Evolutionary conservation across 768 basidiomycete species (phyloP), one percentile per base, ranked within the genome.

Genomic region (Guyanaporus albipodus): DNA sequence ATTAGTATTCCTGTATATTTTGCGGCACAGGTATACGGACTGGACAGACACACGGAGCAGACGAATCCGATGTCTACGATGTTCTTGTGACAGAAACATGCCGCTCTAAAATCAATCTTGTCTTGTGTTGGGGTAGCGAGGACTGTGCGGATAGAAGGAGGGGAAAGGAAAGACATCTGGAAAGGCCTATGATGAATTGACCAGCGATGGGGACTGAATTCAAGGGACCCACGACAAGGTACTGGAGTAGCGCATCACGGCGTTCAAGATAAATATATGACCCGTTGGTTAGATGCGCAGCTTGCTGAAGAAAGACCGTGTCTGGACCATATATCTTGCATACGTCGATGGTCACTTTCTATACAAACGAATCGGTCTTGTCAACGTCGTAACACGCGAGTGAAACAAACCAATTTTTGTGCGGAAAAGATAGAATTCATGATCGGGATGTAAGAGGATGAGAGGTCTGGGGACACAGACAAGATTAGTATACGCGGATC

Each of bases 371-470:
- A 6, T 49, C 38, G 31, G 79, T 78, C 44, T 48, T 2, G 14
- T 42, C 28, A 17, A 4, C 14, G 17, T 26, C 24, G 18, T 10
- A 33, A 37, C 44, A 27, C 19, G 42, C 23, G 33, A 46, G 18
- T 6, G 6, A 17, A 41, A 67, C 85, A 56, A 53, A 90, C 95
- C 55, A 92, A 75, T 72, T 99, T 99, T 67, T 99, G 96, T 5
- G 96, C 96, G 15, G 94, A 93, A 69, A 99, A 99, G 39, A 98
- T 98, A 44, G 93, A 85, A 64, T 98, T 98, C 96, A 99, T 99
- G 63, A 98, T 84, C 21, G 95, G 91, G 39, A 98, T 95, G 67
- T 99, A 99, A 9, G 93, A 91, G 8, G 84, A 77, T 8, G 89
- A 85, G 23, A 85, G 75, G 68, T 95, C 89, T 14, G 91, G 90